A percentile compares a stretch with the other conserved stretches of the same genome.
Conservation (phyloP, 805 yeast genomes). For the Gaillardinia entomophila region DNA sequence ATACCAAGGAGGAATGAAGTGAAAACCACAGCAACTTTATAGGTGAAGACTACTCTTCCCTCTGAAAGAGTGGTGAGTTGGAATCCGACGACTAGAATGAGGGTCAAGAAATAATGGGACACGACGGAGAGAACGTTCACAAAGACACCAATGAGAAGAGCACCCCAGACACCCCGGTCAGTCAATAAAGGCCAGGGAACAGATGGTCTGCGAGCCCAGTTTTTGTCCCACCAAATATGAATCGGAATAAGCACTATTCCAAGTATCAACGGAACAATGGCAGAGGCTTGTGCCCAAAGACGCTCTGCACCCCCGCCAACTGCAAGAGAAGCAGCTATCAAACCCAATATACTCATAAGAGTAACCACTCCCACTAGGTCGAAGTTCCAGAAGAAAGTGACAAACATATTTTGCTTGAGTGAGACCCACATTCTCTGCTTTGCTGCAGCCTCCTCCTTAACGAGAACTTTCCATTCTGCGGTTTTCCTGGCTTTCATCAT, state of each 20-base stretch:
- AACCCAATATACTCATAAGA: constrained; percentile 26
- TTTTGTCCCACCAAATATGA: no score
- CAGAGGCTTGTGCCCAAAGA: constrained; percentile 9
- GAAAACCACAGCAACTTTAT: constrained; percentile 10
- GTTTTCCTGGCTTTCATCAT: constrained; percentile 10
- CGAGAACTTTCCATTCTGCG: constrained; percentile 8
- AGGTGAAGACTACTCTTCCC: constrained; percentile 8
- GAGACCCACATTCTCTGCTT: constrained; percentile 17
- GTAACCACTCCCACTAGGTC: constrained; percentile 30
- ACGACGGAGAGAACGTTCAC: constrained; percentile 9
- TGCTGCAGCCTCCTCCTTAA: constrained; percentile 5
- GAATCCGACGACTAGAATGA: constrained; percentile 10
- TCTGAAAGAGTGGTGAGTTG: constrained; percentile 7
- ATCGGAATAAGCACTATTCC: no score
- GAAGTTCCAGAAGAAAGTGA: constrained; percentile 28
- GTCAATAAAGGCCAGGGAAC: constrained; percentile 7
- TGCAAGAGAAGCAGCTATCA: constrained; percentile 32
- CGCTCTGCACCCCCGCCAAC: constrained; percentile 18
- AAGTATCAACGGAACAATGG: no score
- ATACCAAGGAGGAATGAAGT: constrained; percentile 10
- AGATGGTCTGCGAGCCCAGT: constrained; percentile 9
- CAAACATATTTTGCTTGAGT: constrained; percentile 14
- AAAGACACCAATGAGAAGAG: constrained; percentile 7
- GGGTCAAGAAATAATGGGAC: constrained; percentile 9
- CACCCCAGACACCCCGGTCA: constrained; percentile 15